A percentile compares a stretch with the other conserved stretches of the same genome.
These are phyloP conservation scores for Phytophthora foliorum DNA, from an alignment of 352 stramenopile species.

Conservation along the genomic window DNA sequence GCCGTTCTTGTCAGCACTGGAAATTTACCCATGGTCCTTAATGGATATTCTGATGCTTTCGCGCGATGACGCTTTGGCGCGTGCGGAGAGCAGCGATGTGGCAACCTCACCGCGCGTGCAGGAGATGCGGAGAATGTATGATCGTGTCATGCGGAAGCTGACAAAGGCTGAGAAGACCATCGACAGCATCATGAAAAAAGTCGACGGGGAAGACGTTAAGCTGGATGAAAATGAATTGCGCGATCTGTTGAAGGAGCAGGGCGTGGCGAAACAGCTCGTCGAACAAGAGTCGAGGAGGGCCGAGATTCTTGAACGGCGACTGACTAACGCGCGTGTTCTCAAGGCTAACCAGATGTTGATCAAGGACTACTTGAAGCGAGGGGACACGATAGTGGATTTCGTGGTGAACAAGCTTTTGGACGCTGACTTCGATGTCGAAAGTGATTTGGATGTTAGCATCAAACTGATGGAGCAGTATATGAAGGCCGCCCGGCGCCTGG, in stretches of 20 bases:
- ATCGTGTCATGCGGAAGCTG: slow-evolving; percentile 44
- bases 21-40: slow-evolving; percentile 67
- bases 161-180: slow-evolving; percentile 29
- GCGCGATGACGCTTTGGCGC: slow-evolving; percentile 46
- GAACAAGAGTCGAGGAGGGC: slow-evolving; percentile 43
- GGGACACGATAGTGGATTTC: slow-evolving; percentile 52
- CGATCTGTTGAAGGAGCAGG: slow-evolving; percentile 29
- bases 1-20: slow-evolving; percentile 55
- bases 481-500: slow-evolving; percentile 69
- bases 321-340: slow-evolving; percentile 50
- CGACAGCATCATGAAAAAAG: slow-evolving; percentile 21
- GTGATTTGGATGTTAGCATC: slow-evolving; percentile 61
- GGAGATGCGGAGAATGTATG: slow-evolving; percentile 56
- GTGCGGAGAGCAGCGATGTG: slow-evolving; percentile 50
- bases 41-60: slow-evolving; percentile 64
- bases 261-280: slow-evolving; percentile 28
- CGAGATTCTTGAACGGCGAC: slow-evolving; percentile 49
- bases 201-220: slow-evolving; percentile 19
- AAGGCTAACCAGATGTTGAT: slow-evolving; percentile 64
- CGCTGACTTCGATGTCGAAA: slow-evolving; percentile 38
- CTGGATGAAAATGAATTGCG: slow-evolving; percentile 37
- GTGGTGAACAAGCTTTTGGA: slow-evolving; percentile 59
- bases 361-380: slow-evolving; percentile 53
- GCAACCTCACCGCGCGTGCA: slow-evolving; percentile 51
- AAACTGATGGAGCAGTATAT: slow-evolving; percentile 86